Evolutionary conservation across 495 filamentous ascomycete species (phyloP).

Genomic region (Xylaria curta): DNA sequence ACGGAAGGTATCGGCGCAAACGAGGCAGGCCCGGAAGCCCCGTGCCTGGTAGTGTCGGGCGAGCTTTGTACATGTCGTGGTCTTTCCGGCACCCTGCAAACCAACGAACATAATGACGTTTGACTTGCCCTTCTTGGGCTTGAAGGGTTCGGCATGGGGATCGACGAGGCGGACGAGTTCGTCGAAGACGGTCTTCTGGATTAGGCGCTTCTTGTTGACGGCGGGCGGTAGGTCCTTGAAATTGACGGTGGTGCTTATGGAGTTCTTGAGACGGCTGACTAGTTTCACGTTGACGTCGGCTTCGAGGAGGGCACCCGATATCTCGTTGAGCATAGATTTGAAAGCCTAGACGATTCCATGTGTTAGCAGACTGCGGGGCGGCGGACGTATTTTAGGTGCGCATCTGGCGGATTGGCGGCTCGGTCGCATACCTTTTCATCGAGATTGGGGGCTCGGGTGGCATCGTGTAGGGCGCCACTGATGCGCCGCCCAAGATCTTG

Average conservation of each 20-base stretch:
- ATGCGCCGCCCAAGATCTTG: conserved; percentile 99
- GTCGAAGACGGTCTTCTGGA: conserved; percentile 98
- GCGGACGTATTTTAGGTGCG: not conserved
- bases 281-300: conserved; percentile 96
- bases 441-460: conserved; percentile 88
- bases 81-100: conserved; percentile 96
- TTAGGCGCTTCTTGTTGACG: conserved; percentile 96
- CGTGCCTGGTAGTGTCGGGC: conserved; percentile 93
- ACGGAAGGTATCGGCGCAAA: conserved; percentile 98
- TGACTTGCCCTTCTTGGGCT: conserved; percentile 92
- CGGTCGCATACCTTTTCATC: conserved; percentile 81
- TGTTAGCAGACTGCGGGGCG: conserved; percentile 28
- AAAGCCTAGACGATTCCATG: conserved; percentile 70
- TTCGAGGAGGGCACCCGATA: conserved; percentile 90
- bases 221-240: conserved; percentile 87
- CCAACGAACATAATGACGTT: conserved; percentile 99
- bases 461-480: conserved; percentile 92
- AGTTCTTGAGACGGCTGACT: conserved; percentile 90
- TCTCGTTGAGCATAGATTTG: conserved; percentile 97
- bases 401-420: not conserved
- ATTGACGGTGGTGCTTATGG: conserved; percentile 88
- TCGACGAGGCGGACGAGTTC: conserved; percentile 95
- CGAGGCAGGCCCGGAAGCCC: conserved; percentile 92
- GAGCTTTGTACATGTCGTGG: conserved; percentile 96
- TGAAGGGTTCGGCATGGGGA: conserved; percentile 93